phyloP scores from a whole-genome alignment of 2,329 filamentous ascomycete species.

The Coniella vitis region DNA sequence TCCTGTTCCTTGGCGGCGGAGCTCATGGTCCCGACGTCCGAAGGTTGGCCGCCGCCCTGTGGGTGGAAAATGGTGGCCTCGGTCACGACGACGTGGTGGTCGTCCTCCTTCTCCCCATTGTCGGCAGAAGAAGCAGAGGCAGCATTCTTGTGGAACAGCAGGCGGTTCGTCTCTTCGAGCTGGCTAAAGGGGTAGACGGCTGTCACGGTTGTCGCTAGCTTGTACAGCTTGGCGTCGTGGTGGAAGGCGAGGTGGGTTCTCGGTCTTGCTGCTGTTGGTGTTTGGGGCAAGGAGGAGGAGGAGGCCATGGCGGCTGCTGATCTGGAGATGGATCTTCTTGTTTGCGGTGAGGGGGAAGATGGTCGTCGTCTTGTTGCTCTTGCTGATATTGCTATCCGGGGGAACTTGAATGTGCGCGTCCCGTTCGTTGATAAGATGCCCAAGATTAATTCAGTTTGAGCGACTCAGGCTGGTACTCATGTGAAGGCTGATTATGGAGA shows the following conservation, averaged over 20 bases:
- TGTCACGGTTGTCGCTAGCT: constrained; percentile 36
- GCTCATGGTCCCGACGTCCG: constrained; percentile 56
- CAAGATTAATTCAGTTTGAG: too few relatives aligned
- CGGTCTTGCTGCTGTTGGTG: constrained; percentile 7
- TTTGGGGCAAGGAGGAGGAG: too few relatives aligned
- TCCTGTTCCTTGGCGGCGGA: constrained; percentile 6
- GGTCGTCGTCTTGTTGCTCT: too few relatives aligned
- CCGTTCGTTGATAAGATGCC: too few relatives aligned
- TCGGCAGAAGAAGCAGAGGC: constrained; percentile 8
- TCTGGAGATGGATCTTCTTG: too few relatives aligned
- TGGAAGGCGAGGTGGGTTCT: constrained; percentile 39
- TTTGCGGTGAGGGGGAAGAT: too few relatives aligned
- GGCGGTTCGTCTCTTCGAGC: constrained; percentile 43
- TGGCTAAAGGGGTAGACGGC: constrained; percentile 41
- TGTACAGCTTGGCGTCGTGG: constrained; percentile 35
- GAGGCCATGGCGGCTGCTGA: constrained; percentile 1
- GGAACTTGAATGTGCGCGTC: too few relatives aligned
- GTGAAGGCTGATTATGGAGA: too few relatives aligned
- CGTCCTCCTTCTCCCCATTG: neutral
- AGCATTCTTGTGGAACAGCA: constrained; percentile 50
- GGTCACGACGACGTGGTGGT: constrained; percentile 53
- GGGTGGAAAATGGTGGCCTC: constrained; percentile 67
- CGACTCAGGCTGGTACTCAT: too few relatives aligned
- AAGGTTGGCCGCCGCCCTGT: constrained; percentile 69
- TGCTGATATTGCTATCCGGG: too few relatives aligned